Base-by-base conservation (phyloP, 257 asterid genomes). In the Avicennia marina region DNA sequence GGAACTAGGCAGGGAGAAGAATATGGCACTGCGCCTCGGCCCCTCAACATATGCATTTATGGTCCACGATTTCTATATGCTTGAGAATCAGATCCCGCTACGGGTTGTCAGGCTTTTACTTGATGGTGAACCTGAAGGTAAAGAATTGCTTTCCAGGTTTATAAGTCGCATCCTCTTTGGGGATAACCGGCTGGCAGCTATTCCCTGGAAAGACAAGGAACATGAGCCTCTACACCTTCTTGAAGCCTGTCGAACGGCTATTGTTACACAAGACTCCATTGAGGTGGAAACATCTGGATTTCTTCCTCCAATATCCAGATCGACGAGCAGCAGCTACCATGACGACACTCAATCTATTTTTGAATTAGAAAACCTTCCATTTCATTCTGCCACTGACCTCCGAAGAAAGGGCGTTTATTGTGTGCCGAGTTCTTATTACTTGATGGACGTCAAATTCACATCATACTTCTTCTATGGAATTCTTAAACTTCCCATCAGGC, bases 81-180 rank as follows among this genome's bases (percentile, higher is more conserved):
- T 75, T 1, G 77, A 70, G 45, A 75, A 75, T 48, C 74, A 75
- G 49, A 60, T 66, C 15, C 65, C 76, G 0, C 39, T 61, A 1
- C 25, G 16, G 34, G 9, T 69, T 17, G 31, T 74, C 22, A 53
- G 19, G 27, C 33, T 45, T 3, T 27, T 57, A 17, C 26, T 25
- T 22, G 0, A 6, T 42, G 22, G 20, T 1, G 4, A 31, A 7
- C 6, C 16, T 2, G 1, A 41, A 26, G 34, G 36, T 0, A 4
- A 17, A 1, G 17, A 36, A 15, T 19, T 56, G 8, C 1, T 65
- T 1, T 32, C 1, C 21, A 24, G 22, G 4, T 33, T n/a, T 50
- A 15, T 17, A 21, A 32, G 51, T 8, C 0, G 0, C 1, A 6
- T 10, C 1, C 0, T 0, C 11, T 32, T 43, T 21, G 51, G 41